Base-by-base conservation (phyloP, 768 basidiomycete genomes). In the Mycena sanguinolenta region DNA sequence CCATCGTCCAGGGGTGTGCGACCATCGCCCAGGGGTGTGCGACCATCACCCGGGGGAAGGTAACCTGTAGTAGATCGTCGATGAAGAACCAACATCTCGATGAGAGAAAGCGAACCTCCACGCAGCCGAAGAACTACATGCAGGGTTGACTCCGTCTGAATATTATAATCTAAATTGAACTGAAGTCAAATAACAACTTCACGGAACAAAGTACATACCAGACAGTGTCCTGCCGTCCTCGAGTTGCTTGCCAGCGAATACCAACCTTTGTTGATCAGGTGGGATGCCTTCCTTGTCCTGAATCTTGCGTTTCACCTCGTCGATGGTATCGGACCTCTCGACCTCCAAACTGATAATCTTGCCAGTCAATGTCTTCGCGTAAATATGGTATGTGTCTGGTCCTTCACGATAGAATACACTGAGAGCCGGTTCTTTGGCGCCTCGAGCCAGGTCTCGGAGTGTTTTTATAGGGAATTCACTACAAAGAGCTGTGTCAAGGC, bases 271-370 rank as follows among this genome's bases (percentile, higher is more conserved):
- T 76, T 84, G 83, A 64, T 85, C 86, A 55, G 84, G 85, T 36
- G 84, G 84, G 68, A 86, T 86, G 67, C 84, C 84, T 74, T 85
- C 84, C 77, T 84, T 84, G 78, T 84, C 82, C 75, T 85, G 84
- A 72, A 86, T 85, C 79, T 85, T 67, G 38, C 12, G 16, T 39
- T 57, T 67, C 52, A 67, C 3, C 8, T 46, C 42, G 58, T 46
- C 42, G n/a, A 50, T n/a, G 32, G 60, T 62, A 27, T 49, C 60
- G 30, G 13, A 46, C 3, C 30, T 8, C 13, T 60, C 44, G 17
- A 44, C 23, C 3, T 5, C 2, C 17, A 60, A 1, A 2, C 19
- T 14, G 30, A 62, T 1, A 32, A 16, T 12, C n/a, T 50, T 62
- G 46, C 60, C 60, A 6, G 39, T 19, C 13, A 59, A 4, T 10